Percentiles rank a stretch among this genome's conserved stretches.
Conservation (phyloP, 2,329 filamentous ascomycete genomes). For the Ceratocystis lukuohia region DNA sequence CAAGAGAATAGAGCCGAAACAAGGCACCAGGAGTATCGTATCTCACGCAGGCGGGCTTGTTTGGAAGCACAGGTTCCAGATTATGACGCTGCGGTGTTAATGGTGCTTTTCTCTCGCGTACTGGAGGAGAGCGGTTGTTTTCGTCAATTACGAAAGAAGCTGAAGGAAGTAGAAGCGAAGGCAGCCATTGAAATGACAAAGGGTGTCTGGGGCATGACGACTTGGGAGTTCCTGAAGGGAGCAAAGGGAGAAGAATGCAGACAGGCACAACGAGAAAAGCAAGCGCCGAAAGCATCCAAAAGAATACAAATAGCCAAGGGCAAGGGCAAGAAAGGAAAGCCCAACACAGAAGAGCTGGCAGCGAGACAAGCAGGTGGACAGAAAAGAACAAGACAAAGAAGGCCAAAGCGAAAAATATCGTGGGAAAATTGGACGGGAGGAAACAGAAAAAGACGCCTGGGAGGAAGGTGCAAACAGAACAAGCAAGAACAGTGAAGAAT, state of each 20-base stretch:
- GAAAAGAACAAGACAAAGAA: neutral
- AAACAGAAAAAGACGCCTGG: neutral
- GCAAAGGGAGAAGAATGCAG: constrained; percentile 1
- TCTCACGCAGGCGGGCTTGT: neutral
- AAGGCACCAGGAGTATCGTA: neutral
- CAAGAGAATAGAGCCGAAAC: neutral
- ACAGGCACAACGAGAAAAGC: neutral
- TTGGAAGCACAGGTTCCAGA: neutral
- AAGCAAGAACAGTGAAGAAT: constrained; percentile 7
- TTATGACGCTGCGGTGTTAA: neutral
- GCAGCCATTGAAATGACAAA: neutral
- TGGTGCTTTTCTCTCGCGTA: neutral
- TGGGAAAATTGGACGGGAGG: neutral
- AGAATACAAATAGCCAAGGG: neutral
- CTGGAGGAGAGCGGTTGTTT: neutral
- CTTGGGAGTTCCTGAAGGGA: neutral
- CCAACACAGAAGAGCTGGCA: neutral
- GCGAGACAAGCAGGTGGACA: neutral
- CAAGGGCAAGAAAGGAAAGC: neutral
- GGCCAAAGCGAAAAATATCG: neutral
- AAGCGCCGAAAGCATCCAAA: neutral
- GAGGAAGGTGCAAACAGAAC: neutral
- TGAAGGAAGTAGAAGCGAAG: neutral
- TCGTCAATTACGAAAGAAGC: neutral
- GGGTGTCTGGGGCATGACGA: constrained; percentile 6